Evolutionary conservation across 2,329 filamentous ascomycete genomes (phyloP), one percentile per base, ranked within the genome.

Genomic region (Ramularia endophylla): DNA sequence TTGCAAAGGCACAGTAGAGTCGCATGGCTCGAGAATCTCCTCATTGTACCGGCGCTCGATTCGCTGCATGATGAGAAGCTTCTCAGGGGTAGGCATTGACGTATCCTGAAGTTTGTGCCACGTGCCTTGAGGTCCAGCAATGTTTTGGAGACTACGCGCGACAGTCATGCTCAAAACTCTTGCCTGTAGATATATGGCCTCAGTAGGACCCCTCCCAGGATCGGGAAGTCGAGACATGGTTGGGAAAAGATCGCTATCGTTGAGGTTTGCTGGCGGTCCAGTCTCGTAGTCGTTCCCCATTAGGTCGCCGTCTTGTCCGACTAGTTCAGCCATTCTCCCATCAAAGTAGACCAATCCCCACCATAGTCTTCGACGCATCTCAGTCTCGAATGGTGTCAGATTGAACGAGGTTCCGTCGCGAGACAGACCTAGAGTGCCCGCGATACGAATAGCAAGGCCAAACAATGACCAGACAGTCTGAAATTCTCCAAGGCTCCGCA

Each of bases 261-360:
- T 69, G 11, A 77, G 55, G 40, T 78, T 78, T 3, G 70, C 59
- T 1, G 75, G 73, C 46, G 48, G 43, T 11, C 41, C 41, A 15
- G 52, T 51, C n/a, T 54, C 51, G 36, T 52, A 50, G 28, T 49
- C 50, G 36, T 53, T 52, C 20, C 46, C 45, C 43, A 55, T 53
- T 8, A 54, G 45, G 39, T 55, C 53, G 11, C 50, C 50, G 25
- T 53, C 50, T 36, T 55, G 52, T 5, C 54, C 54, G 4, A 55
- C 51, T 3, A 86, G 74, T 58, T 87, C 83, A 42, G 79, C 74
- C 27, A 85, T 74, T 16, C 83, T 79, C 45, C 74, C 71, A 59
- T 88, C 84, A 50, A 85, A 82, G 18, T 78, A 69, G 2, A 82
- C 71, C 12, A 88, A 45, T 3, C 50, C 55, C 58, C 60, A 63